Evolutionary conservation across 2,329 filamentous ascomycete species (phyloP), one percentile per base, ranked within the genome.

Genomic region (Alternaria burnsii): DNA sequence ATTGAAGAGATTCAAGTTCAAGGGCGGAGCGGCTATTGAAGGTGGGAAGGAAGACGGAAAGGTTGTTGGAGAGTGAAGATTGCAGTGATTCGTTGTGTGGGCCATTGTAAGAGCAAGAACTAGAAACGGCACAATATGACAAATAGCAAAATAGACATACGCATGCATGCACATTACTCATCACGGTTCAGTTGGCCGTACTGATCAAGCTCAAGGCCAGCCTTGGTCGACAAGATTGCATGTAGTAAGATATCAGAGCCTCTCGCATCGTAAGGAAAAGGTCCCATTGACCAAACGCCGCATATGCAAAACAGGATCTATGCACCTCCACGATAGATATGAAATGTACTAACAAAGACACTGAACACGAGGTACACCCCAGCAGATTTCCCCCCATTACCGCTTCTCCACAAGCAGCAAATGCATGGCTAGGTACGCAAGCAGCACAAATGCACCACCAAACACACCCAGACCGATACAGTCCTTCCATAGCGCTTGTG

Each of bases 391-490:
- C 14, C 4, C 16, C 12, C n/a, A 38, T 16, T 85, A 94, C 74
- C 92, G 86, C 84, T 89, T 94, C 85, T 99, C 95, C 22, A 99
- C 88, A 48, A 99, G 87, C 72, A 99, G 80, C 62, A 98, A 81
- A 82, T 99, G 95, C 93, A 99, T 97, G 16, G 94, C 94, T 30
- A 82, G 83, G 77, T 98, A 99, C 7, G 95, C 94, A 67, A 98
- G 83, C 44, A 97, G 81, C 50, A 98, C 88, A 74, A 98, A 99
- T 0, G 87, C 85, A 0, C 86, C 90, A 1, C 91, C 93, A 78
- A 97, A 96, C 11, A 95, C 83, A 6, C 87, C 93, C 14, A 99
- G 82, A 47, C 92, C 94, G 52, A 91, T 82, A 26, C 95, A 88
- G 78, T 99, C 95, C 44, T 82, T 82, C 94, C 93, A 97, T 58